Percentiles rank a stretch among this genome's conserved stretches.
phyloP scores from a whole-genome alignment of 164 flowering plant genomes.

The Nelumbo lutea region DNA sequence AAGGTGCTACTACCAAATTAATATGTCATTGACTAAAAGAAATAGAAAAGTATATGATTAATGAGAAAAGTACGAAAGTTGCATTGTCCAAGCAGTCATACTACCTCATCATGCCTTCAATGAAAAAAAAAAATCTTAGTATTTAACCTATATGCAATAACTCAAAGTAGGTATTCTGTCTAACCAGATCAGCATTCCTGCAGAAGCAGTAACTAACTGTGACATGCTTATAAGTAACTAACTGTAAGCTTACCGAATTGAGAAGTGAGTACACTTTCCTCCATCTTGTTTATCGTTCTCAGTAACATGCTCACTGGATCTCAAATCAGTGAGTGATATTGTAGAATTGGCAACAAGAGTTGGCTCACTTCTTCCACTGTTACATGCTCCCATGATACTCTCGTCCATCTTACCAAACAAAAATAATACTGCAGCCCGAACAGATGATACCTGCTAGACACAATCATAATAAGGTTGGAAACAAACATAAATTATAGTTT shows the following conservation, averaged over 20 bases:
- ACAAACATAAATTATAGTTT: background rate
- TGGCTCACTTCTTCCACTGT: slow-evolving; percentile 16
- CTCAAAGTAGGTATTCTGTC: background rate
- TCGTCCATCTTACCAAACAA: slow-evolving; percentile 22
- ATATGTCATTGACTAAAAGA: no score
- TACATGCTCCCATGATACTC: slow-evolving; percentile 9
- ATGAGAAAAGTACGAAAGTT: no score
- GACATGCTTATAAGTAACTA: background rate
- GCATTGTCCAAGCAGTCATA: no score
- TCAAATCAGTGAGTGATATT: slow-evolving; percentile 23
- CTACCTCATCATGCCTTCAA: background rate
- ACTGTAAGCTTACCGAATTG: slow-evolving; percentile 43
- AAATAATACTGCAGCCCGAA: slow-evolving; percentile 6
- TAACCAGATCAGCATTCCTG: background rate
- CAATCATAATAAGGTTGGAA: background rate
- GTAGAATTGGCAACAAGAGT: slow-evolving; percentile 17
- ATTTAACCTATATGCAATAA: background rate
- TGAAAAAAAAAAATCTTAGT: background rate
- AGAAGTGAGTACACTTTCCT: slow-evolving; percentile 44
- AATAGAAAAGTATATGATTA: no score
- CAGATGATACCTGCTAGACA: slow-evolving; percentile 2
- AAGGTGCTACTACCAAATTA: no score
- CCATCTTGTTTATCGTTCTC: slow-evolving; percentile 18
- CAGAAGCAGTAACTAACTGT: background rate
- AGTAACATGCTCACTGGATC: slow-evolving; percentile 31